Base-by-base conservation (phyloP, 2,329 filamentous ascomycete species). In the Pleoardoris graminearum region DNA sequence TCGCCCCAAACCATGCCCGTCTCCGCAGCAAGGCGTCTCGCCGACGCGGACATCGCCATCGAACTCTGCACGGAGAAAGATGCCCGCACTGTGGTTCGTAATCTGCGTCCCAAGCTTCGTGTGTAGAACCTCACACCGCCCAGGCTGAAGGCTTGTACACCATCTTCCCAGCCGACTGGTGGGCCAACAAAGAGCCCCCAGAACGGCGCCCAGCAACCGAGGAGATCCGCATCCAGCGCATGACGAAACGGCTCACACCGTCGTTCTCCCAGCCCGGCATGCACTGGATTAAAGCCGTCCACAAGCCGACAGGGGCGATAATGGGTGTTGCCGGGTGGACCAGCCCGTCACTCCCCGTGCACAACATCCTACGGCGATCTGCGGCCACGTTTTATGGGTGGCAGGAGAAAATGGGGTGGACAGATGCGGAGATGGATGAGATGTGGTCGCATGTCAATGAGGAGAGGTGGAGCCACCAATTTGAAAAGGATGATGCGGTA, bases 251-350 rank as follows among this genome's bases (percentile, higher is more conserved):
- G 12, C 22, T 71, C 1, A 48, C 36, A 1, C 62, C 67, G 4
- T 53, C 56, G 3, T 50, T 71, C 22, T 39, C 41, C 1, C 43
- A 57, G 16, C 53, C 59, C 0, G 22, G 61, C 14, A 58, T 65
- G 16, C 41, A 56, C 29, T 69, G 63, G 56, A 39, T 71, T 11
- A 72, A 71, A 58, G 69, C 68, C 1, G 54, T 63, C 1, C 55
- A 61, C 7, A 22, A 42, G 7, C 51, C 66, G 4, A 63, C 62
- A 0, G 53, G 54, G 37, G 38, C 59, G 19, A 61, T 60, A 7
- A 53, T 68, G 7, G 69, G 68, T 5, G 27, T 63, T 22, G 69
- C 68, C 16, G 62, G 67, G 36, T 72, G 69, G 69, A 51, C 54
- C 1, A 51, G 30, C 0, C 68, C 69, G 0, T 49, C 50, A 0